Percentiles rank a stretch among this genome's conserved stretches.
Conservation (phyloP, 805 yeast genomes). For the Spathaspora sp. region DNA sequence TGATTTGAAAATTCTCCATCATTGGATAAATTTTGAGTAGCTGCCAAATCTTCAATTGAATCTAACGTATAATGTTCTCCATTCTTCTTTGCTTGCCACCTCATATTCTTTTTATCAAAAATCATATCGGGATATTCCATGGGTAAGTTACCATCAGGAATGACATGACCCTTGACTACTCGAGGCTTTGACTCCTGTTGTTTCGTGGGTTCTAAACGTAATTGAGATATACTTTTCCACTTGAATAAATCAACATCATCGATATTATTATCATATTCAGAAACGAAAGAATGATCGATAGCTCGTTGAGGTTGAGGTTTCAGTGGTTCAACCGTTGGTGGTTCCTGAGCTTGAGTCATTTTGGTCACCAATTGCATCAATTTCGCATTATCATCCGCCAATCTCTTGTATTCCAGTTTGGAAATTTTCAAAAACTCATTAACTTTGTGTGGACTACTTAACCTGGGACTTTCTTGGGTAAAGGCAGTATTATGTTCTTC, state of each 20-base stretch:
- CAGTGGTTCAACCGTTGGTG: not conserved
- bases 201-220: slow-evolving; percentile 16
- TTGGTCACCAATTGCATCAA: slow-evolving; percentile 3
- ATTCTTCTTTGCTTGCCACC: slow-evolving; percentile 24
- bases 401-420: not conserved
- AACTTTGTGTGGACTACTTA: not conserved
- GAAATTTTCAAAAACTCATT: not conserved
- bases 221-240: slow-evolving; percentile 38
- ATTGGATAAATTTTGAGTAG: not conserved
- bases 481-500: not conserved
- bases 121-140: slow-evolving; percentile 32
- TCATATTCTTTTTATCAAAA: slow-evolving; percentile 25
- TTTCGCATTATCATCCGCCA: not conserved
- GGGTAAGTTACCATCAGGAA: slow-evolving; percentile 32
- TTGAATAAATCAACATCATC: slow-evolving; percentile 17
- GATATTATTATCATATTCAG: slow-evolving; percentile 17
- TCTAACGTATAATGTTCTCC: slow-evolving; percentile 26
- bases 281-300: slow-evolving; percentile 12
- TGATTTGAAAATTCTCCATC: not conserved
- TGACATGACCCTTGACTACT: slow-evolving; percentile 27
- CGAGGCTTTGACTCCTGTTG: slow-evolving; percentile 6
- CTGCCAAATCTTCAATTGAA: slow-evolving; percentile 32
- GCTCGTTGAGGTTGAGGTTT: not conserved
- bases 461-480: not conserved
- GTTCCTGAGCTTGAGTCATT: not conserved